Conservation (phyloP, 2,329 filamentous ascomycete species). For the Microsporum ferrugineum region DNA sequence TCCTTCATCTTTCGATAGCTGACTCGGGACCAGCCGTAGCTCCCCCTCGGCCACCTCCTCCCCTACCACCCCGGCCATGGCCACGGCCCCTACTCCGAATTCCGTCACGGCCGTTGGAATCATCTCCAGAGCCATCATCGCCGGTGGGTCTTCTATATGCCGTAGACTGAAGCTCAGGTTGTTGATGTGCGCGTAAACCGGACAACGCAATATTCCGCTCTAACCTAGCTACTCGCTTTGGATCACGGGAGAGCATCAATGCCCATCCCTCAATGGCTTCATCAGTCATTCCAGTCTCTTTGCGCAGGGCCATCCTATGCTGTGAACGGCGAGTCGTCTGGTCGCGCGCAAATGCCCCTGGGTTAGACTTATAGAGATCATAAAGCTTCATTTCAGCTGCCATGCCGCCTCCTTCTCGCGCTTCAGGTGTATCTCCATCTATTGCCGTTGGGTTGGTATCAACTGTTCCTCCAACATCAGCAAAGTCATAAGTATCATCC, state of each 20-base stretch:
- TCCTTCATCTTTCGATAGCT: conserved; percentile 57
- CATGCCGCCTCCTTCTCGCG: conserved; percentile 22
- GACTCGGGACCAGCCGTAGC: conserved; percentile 52
- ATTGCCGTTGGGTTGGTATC: conserved; percentile 41
- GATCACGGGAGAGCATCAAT: conserved; percentile 67
- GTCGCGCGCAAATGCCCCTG: conserved; percentile 59
- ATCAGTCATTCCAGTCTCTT: conserved; percentile 78
- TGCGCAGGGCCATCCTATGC: conserved; percentile 52
- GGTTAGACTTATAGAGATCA: conserved; percentile 54
- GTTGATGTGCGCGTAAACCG: conserved; percentile 38
- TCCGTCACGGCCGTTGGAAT: conserved; percentile 23
- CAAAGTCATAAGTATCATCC: conserved; percentile 91
- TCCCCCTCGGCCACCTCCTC: conserved; percentile 36
- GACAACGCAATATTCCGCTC: conserved; percentile 56
- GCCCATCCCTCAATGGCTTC: conserved; percentile 92
- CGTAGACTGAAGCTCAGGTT: conserved; percentile 53
- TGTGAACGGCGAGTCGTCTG: conserved; percentile 55
- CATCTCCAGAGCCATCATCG: conserved; percentile 9
- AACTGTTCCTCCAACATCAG: conserved; percentile 80
- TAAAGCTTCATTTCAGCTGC: conserved; percentile 58
- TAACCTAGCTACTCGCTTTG: conserved; percentile 54
- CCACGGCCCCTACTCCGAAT: conserved; percentile 35
- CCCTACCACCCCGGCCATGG: conserved; percentile 37
- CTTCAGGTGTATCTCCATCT: conserved; percentile 46
- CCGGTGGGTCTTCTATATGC: conserved; percentile 43